Base-by-base conservation (phyloP, 352 stramenopile species). In the Phytophthora brassicae region DNA sequence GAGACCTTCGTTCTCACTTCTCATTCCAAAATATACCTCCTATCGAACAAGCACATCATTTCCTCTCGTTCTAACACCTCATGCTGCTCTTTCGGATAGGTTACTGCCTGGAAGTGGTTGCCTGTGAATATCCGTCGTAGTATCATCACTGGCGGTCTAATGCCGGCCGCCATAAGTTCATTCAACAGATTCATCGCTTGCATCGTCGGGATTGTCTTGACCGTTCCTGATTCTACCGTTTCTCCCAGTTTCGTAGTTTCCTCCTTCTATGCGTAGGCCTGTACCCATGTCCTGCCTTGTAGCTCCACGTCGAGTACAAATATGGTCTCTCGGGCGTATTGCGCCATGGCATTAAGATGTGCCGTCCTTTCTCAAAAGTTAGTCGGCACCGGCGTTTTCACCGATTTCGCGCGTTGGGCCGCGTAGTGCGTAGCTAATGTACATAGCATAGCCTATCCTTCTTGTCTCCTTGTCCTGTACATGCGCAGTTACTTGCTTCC, bases 31-130 rank as follows among this genome's bases (percentile, higher is more conserved):
- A n/a, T n/a, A n/a, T n/a, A n/a, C n/a, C n/a, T n/a, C n/a, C n/a
- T n/a, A n/a, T n/a, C n/a, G n/a, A n/a, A n/a, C n/a, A n/a, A n/a
- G n/a, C n/a, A n/a, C n/a, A n/a, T n/a, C n/a, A n/a, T n/a, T n/a
- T n/a, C n/a, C n/a, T n/a, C n/a, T n/a, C n/a, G n/a, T n/a, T n/a
- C n/a, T n/a, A n/a, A n/a, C n/a, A n/a, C n/a, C n/a, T n/a, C n/a
- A n/a, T n/a, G n/a, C n/a, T n/a, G n/a, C n/a, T n/a, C n/a, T n/a
- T 7, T 4, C 1, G 38, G 6, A 14, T 61, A 52, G 8, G 9
- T 14, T 3, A 48, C 33, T n/a, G 20, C 29, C 19, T 61, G 29
- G 24, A 61, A 61, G 12, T 61, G 53, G 20, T 61, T 53, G 0
- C 31, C 53, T 0, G 13, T 17, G 1, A 3, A 9, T 6, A 14